These are phyloP conservation scores for Pyrenophora tritici-repentis DNA, from an alignment of 2,329 filamentous ascomycete species.

Conservation along the genomic window DNA sequence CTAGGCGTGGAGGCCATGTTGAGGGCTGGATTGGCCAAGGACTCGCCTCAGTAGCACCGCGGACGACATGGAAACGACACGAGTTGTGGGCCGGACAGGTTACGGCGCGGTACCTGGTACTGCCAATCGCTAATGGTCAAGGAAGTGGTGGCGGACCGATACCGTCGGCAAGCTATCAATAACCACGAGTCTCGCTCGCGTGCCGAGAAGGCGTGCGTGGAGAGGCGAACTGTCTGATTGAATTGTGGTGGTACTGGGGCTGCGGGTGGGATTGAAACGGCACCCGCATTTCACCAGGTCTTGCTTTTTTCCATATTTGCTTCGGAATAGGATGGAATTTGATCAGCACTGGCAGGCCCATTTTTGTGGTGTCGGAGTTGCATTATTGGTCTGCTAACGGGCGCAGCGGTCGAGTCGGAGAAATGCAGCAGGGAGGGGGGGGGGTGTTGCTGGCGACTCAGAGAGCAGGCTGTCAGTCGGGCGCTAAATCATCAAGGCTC, in stretches of 20 bases:
- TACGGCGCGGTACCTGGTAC: slow-evolving; percentile 39
- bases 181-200: slow-evolving; percentile 20
- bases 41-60: slow-evolving; percentile 39
- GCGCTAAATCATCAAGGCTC: slow-evolving; percentile 45
- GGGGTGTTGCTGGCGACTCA: slow-evolving; percentile 37
- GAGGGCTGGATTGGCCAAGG: slow-evolving; percentile 41
- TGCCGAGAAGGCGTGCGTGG: slow-evolving; percentile 28
- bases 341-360: slow-evolving; percentile 45
- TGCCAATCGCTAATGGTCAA: slow-evolving; percentile 39
- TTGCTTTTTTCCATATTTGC: slow-evolving; percentile 42
- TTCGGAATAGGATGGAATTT: slow-evolving; percentile 46
- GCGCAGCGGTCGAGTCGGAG: slow-evolving; percentile 40
- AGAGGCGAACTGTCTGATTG: slow-evolving; percentile 20
- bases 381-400: slow-evolving; percentile 39
- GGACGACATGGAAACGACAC: slow-evolving; percentile 39
- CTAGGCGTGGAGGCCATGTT: slow-evolving; percentile 33
- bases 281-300: slow-evolving; percentile 31
- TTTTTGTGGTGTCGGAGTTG: slow-evolving; percentile 28
- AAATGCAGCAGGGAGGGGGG: slow-evolving; percentile 33
- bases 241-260: slow-evolving; percentile 28
- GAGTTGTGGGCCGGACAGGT: slow-evolving; percentile 39
- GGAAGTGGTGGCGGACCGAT: slow-evolving; percentile 35
- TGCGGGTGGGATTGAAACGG: slow-evolving; percentile 38
- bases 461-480: slow-evolving; percentile 34
- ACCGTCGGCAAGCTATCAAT: slow-evolving; percentile 37